Percentiles rank a stretch among this genome's conserved stretches.
Conservation (phyloP, 768 basidiomycete species). For the Steccherinum ochraceum region DNA sequence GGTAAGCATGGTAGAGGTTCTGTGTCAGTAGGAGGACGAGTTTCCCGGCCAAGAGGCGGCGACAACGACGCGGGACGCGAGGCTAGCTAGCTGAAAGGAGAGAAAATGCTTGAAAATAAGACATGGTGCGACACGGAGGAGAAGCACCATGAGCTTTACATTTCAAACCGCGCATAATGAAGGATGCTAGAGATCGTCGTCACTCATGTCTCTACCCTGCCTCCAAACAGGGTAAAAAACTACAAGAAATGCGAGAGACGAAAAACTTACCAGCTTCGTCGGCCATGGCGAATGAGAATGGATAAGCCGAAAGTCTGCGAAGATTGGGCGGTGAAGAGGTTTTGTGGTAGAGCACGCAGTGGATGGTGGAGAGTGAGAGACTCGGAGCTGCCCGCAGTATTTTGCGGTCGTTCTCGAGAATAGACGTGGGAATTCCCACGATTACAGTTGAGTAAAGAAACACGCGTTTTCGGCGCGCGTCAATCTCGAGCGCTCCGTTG, state of each 20-base stretch:
- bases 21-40: constrained; percentile 26
- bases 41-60: constrained; percentile 9
- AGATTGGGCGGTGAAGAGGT: neutral
- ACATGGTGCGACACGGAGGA: constrained; percentile 32
- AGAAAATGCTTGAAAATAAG: constrained; percentile 19
- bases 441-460: neutral
- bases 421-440: neutral
- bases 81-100: constrained; percentile 64
- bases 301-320: too few relatives aligned
- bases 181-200: constrained; percentile 14
- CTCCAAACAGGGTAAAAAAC: constrained; percentile 15
- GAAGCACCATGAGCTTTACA: constrained; percentile 62
- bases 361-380: neutral
- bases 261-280: constrained; percentile 16
- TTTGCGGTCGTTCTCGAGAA: neutral
- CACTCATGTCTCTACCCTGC: constrained; percentile 19
- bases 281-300: constrained; percentile 6
- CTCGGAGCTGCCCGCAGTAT: neutral
- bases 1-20: constrained; percentile 17
- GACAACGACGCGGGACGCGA: constrained; percentile 12
- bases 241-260: constrained; percentile 3
- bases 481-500: neutral
- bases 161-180: constrained; percentile 39
- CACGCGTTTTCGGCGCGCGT: neutral
- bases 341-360: neutral